Conservation (phyloP, 805 yeast species). For the Sungouiella blattae region DNA sequence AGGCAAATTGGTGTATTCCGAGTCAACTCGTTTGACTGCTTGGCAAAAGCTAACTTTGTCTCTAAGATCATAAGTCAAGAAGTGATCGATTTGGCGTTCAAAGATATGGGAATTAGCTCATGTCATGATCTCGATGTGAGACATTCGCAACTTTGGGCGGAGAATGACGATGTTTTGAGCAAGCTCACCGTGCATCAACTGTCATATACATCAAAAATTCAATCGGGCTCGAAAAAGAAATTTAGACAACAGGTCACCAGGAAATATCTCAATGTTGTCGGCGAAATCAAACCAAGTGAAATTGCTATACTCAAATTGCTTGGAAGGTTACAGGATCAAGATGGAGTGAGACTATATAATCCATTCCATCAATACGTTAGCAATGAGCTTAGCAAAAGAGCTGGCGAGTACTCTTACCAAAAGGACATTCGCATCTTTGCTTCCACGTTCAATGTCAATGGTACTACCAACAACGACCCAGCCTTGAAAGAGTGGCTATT, state of each 20-base stretch:
- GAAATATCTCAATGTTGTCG: conserved; percentile 40
- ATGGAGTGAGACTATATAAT: conserved; percentile 41
- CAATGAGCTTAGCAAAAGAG: conserved; percentile 36
- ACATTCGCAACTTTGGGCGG: conserved; percentile 46
- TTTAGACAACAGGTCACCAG: conserved; percentile 35
- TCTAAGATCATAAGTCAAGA: conserved; percentile 47
- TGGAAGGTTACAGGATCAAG: conserved; percentile 47
- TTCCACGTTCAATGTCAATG: conserved; percentile 56
- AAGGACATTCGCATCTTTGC: conserved; percentile 43
- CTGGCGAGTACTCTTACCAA: conserved; percentile 37
- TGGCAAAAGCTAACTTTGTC: conserved; percentile 47
- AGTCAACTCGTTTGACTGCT: conserved; percentile 48
- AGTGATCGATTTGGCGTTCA: conserved; percentile 44
- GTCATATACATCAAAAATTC: conserved; percentile 37
- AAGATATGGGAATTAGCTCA: conserved; percentile 36
- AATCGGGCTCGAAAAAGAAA: conserved; percentile 26
- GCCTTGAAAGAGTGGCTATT: conserved; percentile 44
- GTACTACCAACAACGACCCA: conserved; percentile 37
- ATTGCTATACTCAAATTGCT: conserved; percentile 45
- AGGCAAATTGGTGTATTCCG: conserved; percentile 51
- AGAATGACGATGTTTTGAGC: conserved; percentile 40
- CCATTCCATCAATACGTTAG: conserved; percentile 54
- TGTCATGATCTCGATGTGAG: conserved; percentile 33
- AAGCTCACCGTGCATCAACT: conserved; percentile 37
- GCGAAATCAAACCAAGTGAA: conserved; percentile 36